Evolutionary conservation across 2,329 filamentous ascomycete genomes (phyloP).

Genomic region (Arthrobotrys entomopaga): DNA sequence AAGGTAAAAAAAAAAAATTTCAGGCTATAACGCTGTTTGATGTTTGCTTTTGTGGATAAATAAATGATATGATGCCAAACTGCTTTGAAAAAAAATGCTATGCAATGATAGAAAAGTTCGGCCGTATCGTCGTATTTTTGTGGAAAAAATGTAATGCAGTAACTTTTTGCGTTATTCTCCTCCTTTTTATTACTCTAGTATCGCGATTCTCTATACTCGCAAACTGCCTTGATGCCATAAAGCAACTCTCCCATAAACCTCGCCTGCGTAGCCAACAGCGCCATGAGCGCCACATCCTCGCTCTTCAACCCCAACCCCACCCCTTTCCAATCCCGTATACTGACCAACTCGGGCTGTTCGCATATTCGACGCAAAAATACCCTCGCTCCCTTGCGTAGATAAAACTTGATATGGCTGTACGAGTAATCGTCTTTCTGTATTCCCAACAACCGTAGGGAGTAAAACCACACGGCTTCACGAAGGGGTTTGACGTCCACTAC

Average conservation of each 20-base stretch:
- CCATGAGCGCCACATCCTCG: slow-evolving; percentile 57
- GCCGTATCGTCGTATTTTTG: slow-evolving; percentile 33
- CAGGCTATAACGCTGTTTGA: slow-evolving; percentile 10
- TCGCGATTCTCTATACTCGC: slow-evolving; percentile 56
- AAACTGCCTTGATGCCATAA: slow-evolving; percentile 58
- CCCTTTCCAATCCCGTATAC: slow-evolving; percentile 57
- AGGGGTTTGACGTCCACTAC: slow-evolving; percentile 54
- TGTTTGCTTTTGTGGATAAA: not conserved
- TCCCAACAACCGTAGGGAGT: slow-evolving; percentile 57
- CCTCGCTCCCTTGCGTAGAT: slow-evolving; percentile 56
- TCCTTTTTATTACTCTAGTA: slow-evolving; percentile 22
- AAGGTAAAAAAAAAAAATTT: too few species aligned
- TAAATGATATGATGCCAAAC: not conserved
- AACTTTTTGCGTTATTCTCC: not conserved
- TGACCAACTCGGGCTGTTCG: slow-evolving; percentile 58
- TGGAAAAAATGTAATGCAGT: not conserved
- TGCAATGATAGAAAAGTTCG: slow-evolving; percentile 15
- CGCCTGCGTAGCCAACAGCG: slow-evolving; percentile 57
- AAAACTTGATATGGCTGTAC: slow-evolving; percentile 58
- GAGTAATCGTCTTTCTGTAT: slow-evolving; percentile 59
- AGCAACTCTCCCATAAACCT: slow-evolving; percentile 58
- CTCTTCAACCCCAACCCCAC: slow-evolving; percentile 56
- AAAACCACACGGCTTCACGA: slow-evolving; percentile 58
- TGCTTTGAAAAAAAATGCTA: not conserved
- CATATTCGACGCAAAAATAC: slow-evolving; percentile 57